phyloP scores from a whole-genome alignment of 164 flowering plant species.

The Dillenia turbinata region DNA sequence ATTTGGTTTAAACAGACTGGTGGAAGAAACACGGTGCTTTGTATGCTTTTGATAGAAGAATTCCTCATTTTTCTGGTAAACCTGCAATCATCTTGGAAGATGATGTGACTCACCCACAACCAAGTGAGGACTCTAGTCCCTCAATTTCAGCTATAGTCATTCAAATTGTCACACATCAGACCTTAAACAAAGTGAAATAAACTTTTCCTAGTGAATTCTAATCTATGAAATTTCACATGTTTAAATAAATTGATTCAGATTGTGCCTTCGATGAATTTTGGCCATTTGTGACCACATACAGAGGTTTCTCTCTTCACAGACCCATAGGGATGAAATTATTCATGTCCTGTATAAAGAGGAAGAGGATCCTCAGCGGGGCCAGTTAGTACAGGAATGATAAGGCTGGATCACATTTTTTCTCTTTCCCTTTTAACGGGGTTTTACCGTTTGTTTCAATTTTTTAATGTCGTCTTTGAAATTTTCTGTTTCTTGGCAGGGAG shows the following conservation, averaged over 20 bases:
- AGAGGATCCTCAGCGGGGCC: constrained; percentile 41
- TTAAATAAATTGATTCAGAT: constrained; percentile 28
- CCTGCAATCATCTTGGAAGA: constrained; percentile 10
- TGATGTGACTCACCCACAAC: constrained; percentile 45
- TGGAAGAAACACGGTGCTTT: constrained; percentile 35
- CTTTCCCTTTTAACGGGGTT: not conserved
- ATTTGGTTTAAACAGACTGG: constrained; percentile 25
- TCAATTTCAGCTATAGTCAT: constrained; percentile 42
- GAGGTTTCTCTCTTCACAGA: constrained; percentile 54
- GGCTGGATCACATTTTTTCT: constrained; percentile 25
- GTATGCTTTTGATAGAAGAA: constrained; percentile 17
- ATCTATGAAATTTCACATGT: no score
- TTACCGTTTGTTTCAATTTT: not conserved
- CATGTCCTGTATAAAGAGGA: constrained; percentile 45
- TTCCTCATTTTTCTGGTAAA: constrained; percentile 26
- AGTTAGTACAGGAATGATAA: constrained; percentile 54
- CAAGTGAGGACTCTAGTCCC: constrained; percentile 47
- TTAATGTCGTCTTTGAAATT: not conserved
- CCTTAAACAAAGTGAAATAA: no score
- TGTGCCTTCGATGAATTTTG: constrained; percentile 67
- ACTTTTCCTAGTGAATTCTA: no score
- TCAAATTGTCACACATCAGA: no score
- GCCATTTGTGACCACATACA: constrained; percentile 56
- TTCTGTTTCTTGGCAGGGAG: constrained; percentile 41
- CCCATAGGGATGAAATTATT: constrained; percentile 57